A percentile compares a stretch with the other conserved stretches of the same genome.
Conservation (phyloP, 2,329 filamentous ascomycete species). For the Scedosporium dehoogii region DNA sequence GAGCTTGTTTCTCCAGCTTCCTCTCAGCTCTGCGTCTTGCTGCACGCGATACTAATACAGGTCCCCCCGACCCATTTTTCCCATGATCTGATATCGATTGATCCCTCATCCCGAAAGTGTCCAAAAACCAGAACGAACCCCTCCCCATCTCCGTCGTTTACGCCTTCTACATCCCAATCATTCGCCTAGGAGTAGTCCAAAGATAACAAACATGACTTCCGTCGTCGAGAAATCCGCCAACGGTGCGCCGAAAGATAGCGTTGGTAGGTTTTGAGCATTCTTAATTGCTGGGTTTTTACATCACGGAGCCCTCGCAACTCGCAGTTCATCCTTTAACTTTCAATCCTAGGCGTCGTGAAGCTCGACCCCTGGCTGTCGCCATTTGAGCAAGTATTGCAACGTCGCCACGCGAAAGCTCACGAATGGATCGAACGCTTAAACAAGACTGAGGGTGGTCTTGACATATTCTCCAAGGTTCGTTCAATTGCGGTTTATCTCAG, state of each 20-base stretch:
- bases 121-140: not conserved
- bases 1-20: not conserved
- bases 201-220: not conserved
- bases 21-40: not conserved
- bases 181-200: not conserved
- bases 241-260: not conserved
- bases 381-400: conserved; percentile 67
- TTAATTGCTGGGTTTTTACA: too few species aligned
- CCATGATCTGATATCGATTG: not conserved
- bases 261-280: not conserved
- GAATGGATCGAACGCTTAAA: conserved; percentile 81
- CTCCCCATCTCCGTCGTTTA: not conserved
- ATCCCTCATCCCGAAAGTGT: not conserved
- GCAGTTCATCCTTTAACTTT: not conserved
- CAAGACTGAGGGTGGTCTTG: conserved; percentile 75
- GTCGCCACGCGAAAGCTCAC: conserved; percentile 69
- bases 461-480: conserved; percentile 77
- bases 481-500: conserved; percentile 5
- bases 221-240: not conserved
- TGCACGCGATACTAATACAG: not conserved
- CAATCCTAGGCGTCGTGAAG: conserved; percentile 61
- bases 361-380: conserved; percentile 86
- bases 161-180: not conserved
- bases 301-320: not conserved
- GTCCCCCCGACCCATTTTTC: not conserved